A percentile compares a stretch with the other conserved stretches of the same genome.
Conservation (phyloP, 352 stramenopile species). For the Pythium myriotylum region DNA sequence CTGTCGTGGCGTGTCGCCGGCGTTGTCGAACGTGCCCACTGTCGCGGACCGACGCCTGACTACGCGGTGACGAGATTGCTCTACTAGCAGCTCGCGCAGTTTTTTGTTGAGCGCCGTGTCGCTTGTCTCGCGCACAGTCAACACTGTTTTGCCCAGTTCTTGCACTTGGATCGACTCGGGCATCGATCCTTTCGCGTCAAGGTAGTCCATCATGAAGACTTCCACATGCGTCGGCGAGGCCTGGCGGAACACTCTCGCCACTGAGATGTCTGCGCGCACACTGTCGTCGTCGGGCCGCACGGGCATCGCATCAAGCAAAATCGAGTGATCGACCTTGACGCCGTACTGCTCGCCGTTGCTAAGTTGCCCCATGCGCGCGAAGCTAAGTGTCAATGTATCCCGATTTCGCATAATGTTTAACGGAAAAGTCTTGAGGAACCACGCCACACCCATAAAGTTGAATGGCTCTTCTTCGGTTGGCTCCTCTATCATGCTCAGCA, state of each 20-base stretch:
- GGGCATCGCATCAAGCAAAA: conserved; percentile 42
- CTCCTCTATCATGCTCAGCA: conserved; percentile 40
- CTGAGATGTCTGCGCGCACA: conserved; percentile 47
- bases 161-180: conserved; percentile 24
- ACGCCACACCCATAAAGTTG: conserved; percentile 53
- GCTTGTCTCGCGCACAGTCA: conserved; percentile 15
- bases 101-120: conserved; percentile 50
- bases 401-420: conserved; percentile 18
- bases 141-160: conserved; percentile 28
- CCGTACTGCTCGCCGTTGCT: conserved; percentile 47
- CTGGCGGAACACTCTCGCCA: conserved; percentile 49
- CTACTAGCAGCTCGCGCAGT: conserved; percentile 39
- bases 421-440: conserved; percentile 29
- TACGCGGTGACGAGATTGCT: conserved; percentile 3
- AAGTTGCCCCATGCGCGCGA: conserved; percentile 16
- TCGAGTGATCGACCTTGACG: conserved; percentile 52
- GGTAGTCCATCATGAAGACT: conserved; percentile 45
- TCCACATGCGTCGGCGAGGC: conserved; percentile 41
- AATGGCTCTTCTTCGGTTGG: conserved; percentile 45
- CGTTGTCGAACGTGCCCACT: not conserved
- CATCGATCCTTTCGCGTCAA: conserved; percentile 22
- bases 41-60: not conserved
- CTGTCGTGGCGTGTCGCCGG: not conserved
- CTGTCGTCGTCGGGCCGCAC: conserved; percentile 19
- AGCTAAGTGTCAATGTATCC: conserved; percentile 21